phyloP scores from a whole-genome alignment of 148 eudicot species.

The Silene latifolia region DNA sequence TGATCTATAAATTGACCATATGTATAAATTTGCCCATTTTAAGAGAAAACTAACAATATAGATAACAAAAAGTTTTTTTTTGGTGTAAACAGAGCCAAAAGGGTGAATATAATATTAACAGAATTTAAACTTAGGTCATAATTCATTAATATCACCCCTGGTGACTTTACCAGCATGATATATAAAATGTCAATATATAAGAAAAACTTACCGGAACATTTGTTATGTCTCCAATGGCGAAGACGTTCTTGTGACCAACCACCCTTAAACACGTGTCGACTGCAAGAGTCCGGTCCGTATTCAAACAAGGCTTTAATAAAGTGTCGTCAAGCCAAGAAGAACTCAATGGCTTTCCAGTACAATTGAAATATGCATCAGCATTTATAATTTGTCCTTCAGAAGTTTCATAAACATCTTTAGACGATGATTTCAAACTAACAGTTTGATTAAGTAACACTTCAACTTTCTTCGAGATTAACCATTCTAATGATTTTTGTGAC shows the following conservation, averaged over 20 bases:
- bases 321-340: constrained; percentile 49
- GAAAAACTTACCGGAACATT: constrained; percentile 36
- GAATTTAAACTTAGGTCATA: no score
- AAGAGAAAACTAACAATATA: no score
- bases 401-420: constrained; percentile 40
- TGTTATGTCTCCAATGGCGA: constrained; percentile 60
- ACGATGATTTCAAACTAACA: constrained; percentile 21
- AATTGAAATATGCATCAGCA: constrained; percentile 40
- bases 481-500: constrained; percentile 35
- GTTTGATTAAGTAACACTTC: constrained; percentile 45
- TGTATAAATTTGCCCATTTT: no score
- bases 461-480: constrained; percentile 48
- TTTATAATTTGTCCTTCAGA: constrained; percentile 39
- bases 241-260: constrained; percentile 36
- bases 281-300: constrained; percentile 30
- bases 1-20: no score
- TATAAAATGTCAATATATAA: no score
- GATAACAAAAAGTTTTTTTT: no score
- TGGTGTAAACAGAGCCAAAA: no score
- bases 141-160: no score
- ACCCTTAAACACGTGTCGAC: constrained; percentile 51
- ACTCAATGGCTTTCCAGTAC: constrained; percentile 42
- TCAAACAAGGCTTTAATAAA: constrained; percentile 34
- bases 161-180: no score
- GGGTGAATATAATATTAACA: no score